Conservation (phyloP, 2,329 filamentous ascomycete genomes). For the Pseudogymnoascus sp. region DNA sequence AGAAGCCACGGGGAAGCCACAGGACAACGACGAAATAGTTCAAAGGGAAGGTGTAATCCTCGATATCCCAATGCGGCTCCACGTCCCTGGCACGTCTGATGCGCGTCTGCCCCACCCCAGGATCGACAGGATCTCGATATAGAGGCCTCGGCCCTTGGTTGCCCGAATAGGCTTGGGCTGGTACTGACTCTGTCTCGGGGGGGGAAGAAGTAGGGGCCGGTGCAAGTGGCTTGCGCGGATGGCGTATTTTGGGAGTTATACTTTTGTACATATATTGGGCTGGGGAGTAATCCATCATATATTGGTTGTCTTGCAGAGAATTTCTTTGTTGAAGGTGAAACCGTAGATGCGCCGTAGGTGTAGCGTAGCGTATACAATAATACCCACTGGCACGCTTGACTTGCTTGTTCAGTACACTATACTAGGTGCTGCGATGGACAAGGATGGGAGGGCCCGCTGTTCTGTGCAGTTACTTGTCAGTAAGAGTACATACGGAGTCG, state of each 20-base stretch:
- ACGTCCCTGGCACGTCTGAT: not conserved
- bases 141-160: not conserved
- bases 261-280: not conserved
- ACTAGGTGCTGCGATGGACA: not conserved
- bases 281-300: not conserved
- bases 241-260: not conserved
- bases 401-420: not conserved
- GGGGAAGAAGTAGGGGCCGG: not conserved
- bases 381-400: not conserved
- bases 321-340: not conserved
- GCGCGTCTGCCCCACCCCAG: not conserved
- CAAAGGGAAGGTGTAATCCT: not conserved
- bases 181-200: not conserved
- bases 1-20: not conserved
- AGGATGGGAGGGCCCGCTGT: constrained; percentile 2
- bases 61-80: not conserved
- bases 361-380: not conserved
- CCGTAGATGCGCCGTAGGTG: not conserved
- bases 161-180: not conserved
- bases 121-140: constrained; percentile 5
- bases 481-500: not conserved
- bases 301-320: not conserved
- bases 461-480: not conserved
- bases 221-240: constrained; percentile 1
- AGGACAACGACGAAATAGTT: not conserved